Evolutionary conservation across 495 filamentous ascomycete genomes (phyloP), one percentile per base, ranked within the genome.

Genomic region (Penicillium nucicola): DNA sequence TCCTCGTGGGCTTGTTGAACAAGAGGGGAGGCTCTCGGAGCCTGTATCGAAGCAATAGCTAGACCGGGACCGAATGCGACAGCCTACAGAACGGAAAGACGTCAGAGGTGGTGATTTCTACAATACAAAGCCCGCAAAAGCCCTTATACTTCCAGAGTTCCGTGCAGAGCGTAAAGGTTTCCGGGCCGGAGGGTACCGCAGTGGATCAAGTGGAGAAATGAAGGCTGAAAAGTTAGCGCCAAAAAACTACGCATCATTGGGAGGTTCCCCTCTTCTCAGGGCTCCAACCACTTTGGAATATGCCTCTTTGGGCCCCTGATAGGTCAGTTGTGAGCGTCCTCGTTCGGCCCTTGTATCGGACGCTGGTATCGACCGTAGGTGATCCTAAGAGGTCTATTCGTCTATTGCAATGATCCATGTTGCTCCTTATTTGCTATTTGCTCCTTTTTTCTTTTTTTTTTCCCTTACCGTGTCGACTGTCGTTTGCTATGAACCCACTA

Each of bases 331-430:
- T 20, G 37, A 10, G 33, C 32, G 30, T 36, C 31, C 28, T 41
- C 44, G 58, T 65, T 65, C 53, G 62, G 62, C 58, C 58, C 62
- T 65, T 62, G 62, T 65, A 65, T 62, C 37, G 40, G 45, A 5
- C 25, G 5, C 25, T 33, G 13, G 56, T 62, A 60, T 53, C 48
- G 32, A 48, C 33, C 45, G 28, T 48, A 54, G 42, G 37, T 35
- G 43, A 56, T 52, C 46, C 31, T 44, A 18, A 22, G 36, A 47
- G 49, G 46, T 37, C 44, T 55, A 65, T 65, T 65, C 53, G 53
- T 42, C 51, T 53, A 53, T 32, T 30, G 28, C 38, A 15, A 57
- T 60, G 25, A 55, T 53, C 62, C 50, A 51, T 55, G 58, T 35
- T 53, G 53, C 53, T 62, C 58, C 44, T 57, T 47, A 62, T 62